phyloP scores from a whole-genome alignment of 2,329 filamentous ascomycete genomes.

The Biscogniauxia marginata region DNA sequence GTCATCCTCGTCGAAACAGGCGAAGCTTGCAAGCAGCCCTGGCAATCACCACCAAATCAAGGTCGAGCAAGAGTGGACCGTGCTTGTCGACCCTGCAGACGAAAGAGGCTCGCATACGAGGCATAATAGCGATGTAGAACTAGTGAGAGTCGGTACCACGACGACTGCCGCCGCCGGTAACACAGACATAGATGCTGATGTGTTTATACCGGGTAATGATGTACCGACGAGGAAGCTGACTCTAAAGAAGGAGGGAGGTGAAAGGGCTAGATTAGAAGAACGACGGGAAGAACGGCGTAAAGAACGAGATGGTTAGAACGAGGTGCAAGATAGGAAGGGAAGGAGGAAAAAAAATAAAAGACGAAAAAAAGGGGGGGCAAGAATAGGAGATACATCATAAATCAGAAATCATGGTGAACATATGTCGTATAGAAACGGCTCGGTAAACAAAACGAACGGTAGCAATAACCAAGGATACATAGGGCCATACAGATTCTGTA shows the following conservation, averaged over 20 bases:
- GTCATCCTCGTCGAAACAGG: background rate
- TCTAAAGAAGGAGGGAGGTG: background rate
- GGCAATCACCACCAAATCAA: background rate
- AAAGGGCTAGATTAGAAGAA: background rate
- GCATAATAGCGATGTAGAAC: background rate
- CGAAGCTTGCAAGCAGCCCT: background rate
- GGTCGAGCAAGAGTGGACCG: constrained; percentile 4
- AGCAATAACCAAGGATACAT: too few relatives aligned
- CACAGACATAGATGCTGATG: background rate
- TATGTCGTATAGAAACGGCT: too few relatives aligned
- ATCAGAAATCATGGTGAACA: too few relatives aligned
- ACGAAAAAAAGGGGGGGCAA: background rate
- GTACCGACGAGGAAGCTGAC: background rate
- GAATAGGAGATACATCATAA: too few relatives aligned
- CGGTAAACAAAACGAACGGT: too few relatives aligned
- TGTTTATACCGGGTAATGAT: background rate
- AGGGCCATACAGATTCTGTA: too few relatives aligned
- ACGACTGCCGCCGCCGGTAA: background rate
- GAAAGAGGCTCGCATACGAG: background rate
- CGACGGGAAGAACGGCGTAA: background rate
- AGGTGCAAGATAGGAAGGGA: background rate
- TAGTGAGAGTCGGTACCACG: background rate
- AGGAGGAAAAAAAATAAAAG: too few relatives aligned
- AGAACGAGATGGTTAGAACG: background rate
- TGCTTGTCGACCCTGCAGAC: background rate